Evolutionary conservation across 352 stramenopile genomes (phyloP).

Genomic region (Hyaloperonospora brassicae): DNA sequence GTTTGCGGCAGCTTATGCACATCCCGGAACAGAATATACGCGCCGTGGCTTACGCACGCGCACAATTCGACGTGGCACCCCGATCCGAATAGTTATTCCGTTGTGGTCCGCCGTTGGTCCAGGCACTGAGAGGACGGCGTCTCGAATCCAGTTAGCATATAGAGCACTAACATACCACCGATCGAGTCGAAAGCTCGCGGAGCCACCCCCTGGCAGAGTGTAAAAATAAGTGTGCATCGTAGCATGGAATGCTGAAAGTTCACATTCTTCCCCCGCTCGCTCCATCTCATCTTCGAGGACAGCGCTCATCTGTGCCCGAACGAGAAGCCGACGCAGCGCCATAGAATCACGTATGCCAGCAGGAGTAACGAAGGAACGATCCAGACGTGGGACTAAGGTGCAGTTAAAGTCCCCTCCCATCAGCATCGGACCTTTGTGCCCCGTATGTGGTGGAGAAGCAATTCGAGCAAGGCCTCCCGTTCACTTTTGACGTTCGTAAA

Average conservation of each 20-base stretch:
- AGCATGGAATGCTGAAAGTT: no score
- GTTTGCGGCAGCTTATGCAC: no score
- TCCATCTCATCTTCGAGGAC: neutral
- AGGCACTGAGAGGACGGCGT: neutral
- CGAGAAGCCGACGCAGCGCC: neutral
- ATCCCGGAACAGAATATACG: no score
- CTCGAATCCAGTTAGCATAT: neutral
- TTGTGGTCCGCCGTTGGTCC: neutral
- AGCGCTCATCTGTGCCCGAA: neutral
- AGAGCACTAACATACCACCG: neutral
- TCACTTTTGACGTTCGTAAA: neutral
- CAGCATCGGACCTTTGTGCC: neutral
- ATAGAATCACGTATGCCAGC: neutral
- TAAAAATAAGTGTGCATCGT: no score
- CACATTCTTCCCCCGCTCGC: no score
- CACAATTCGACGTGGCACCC: no score
- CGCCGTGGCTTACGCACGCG: no score
- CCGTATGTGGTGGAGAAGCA: neutral
- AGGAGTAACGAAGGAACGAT: neutral
- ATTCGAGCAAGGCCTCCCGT: neutral
- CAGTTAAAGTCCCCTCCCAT: neutral
- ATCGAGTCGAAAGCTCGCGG: neutral
- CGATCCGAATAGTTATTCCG: neutral
- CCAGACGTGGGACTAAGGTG: neutral
- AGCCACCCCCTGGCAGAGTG: no score